Evolutionary conservation across 192 early-diverging fungal species (phyloP), one percentile per base, ranked within the genome.

Genomic region (Entomortierella lignicola): DNA sequence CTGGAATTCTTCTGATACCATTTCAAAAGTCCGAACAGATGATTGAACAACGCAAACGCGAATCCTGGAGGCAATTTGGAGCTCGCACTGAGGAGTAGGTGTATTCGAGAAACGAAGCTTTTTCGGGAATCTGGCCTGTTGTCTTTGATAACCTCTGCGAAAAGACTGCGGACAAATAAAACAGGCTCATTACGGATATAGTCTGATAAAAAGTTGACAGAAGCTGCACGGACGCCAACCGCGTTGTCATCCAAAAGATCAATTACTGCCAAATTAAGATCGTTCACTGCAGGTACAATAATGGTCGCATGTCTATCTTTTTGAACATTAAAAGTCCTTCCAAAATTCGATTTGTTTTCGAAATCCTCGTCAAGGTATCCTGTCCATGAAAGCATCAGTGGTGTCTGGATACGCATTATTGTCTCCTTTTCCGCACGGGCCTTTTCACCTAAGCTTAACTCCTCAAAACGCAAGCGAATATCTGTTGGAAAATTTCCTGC

Each of bases 181-280:
- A 77, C 63, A 0, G 88, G 85, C 60, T 89, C 86, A 41, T 89
- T 87, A n/a, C 88, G 73, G 31, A 87, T 68, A 56, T 84, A 85
- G 25, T 84, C 75, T 11, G 69, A 71, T n/a, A 89, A 55, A 10
- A 85, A 56, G 55, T 85, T 83, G 51, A 82, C 65, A 0, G 83
- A 55, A 1, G 71, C 66, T 41, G 77, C 77, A n/a, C 72, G 82
- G 23, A 85, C 83, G 15, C 85, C 88, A 37, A 84, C 63, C n/a
- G 83, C 50, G 18, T 61, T 48, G 65, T 89, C 88, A 26, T 86
- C 72, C n/a, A 89, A 53, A 18, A 86, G 61, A 68, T 89, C 86
- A 11, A 87, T 81, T 27, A 85, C 72, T 27, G 69, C 60, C 4
- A 89, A 43, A 32, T 84, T 85, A 8, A 86, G 71, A 4, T 71